These are phyloP conservation scores for Paraglomus brasilianum DNA, from an alignment of 192 early-diverging fungal genomes.

Conservation along the genomic window DNA sequence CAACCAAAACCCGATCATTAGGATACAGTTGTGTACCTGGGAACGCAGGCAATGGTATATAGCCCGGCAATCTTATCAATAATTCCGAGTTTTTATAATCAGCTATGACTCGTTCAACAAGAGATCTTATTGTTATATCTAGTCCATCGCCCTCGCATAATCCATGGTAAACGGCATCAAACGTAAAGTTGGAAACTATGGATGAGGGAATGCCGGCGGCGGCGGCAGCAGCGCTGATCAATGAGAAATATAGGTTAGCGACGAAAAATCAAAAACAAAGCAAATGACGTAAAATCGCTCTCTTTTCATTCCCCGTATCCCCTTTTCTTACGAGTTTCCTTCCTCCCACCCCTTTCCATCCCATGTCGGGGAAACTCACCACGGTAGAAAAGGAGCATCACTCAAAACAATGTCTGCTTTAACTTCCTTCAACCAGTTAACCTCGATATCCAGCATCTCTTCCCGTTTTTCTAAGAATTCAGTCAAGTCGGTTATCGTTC, in stretches of 20 bases:
- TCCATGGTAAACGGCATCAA: constrained; percentile 57
- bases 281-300: not conserved
- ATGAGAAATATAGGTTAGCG: not conserved
- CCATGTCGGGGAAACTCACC: constrained; percentile 43
- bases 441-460: constrained; percentile 45
- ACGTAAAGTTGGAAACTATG: constrained; percentile 62
- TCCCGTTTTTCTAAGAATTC: constrained; percentile 45
- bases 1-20: not conserved
- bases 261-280: not conserved
- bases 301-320: not conserved
- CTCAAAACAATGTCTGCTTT: constrained; percentile 55
- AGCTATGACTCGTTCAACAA: constrained; percentile 42
- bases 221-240: constrained; percentile 51
- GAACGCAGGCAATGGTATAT: constrained; percentile 59
- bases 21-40: constrained; percentile 36
- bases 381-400: constrained; percentile 58
- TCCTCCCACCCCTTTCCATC: not conserved
- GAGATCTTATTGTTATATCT: constrained; percentile 40
- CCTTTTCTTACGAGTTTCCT: not conserved
- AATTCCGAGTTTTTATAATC: constrained; percentile 56
- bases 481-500: constrained; percentile 52
- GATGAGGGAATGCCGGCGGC: constrained; percentile 51
- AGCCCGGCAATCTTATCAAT: constrained; percentile 52
- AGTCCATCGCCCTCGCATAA: constrained; percentile 54
- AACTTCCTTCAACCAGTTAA: constrained; percentile 50